Evolutionary conservation across 2,329 filamentous ascomycete species (phyloP).

Genomic region (Diaporthe citrichinensis): DNA sequence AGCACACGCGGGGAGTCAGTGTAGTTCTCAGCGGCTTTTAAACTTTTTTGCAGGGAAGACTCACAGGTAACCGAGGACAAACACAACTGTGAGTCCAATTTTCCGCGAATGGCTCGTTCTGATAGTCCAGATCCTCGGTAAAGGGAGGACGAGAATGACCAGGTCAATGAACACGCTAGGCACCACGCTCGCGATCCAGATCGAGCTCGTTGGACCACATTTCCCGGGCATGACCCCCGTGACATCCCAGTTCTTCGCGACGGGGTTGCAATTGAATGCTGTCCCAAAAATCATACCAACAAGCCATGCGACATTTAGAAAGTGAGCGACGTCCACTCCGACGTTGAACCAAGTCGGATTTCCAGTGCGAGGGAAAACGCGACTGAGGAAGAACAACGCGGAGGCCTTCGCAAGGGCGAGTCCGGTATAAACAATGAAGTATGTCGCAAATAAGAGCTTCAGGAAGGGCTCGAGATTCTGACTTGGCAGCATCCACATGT

Average conservation of each 20-base stretch:
- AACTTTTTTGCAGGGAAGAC: not conserved
- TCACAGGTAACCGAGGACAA: conserved; percentile 43
- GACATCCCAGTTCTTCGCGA: not conserved
- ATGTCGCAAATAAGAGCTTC: not conserved
- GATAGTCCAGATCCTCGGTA: conserved; percentile 43
- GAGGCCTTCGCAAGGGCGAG: not conserved
- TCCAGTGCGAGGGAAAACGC: not conserved
- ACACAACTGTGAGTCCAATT: conserved; percentile 38
- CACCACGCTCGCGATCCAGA: conserved; percentile 39
- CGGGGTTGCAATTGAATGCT: conserved; percentile 41
- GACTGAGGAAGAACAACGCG: not conserved
- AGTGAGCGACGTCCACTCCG: not conserved
- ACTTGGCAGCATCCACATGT: not conserved
- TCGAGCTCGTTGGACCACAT: not conserved
- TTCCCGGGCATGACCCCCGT: not conserved
- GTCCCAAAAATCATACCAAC: conserved; percentile 41
- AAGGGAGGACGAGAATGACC: conserved; percentile 41
- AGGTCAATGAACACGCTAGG: conserved; percentile 44
- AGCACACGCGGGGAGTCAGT: too few relatives aligned
- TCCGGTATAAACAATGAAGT: not conserved
- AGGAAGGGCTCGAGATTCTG: too few relatives aligned
- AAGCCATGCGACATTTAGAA: conserved; percentile 38
- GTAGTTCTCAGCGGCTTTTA: too few relatives aligned
- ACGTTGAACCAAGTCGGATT: not conserved
- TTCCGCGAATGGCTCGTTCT: conserved; percentile 38